Evolutionary conservation across 192 early-diverging fungal species (phyloP), one percentile per base, ranked within the genome.

Genomic region (Coemansia sp.): DNA sequence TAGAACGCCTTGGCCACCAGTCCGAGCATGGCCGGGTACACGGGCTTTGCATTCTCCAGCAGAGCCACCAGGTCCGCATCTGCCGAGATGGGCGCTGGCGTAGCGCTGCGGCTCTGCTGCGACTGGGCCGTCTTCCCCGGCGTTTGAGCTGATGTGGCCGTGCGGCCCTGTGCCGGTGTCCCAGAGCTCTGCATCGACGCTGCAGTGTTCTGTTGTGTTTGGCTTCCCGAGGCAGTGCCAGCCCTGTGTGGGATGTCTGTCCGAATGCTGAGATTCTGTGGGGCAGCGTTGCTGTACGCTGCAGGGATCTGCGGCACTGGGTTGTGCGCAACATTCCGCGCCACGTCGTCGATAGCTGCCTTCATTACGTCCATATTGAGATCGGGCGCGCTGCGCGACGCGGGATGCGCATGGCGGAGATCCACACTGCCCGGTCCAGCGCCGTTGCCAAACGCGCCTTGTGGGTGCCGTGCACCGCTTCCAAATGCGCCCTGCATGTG

Each of bases 21-120:
- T 5, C 84, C 85, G 11, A 90, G 61, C 51, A 90, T 61, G 4
- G 84, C 88, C 1, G 85, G 83, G 39, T 90, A 85, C 38, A 89
- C 82, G 28, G 82, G 72, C 34, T 77, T 63, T 21, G 70, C 66
- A 40, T 51, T 55, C 26, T 64, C 46, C 14, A 64, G 48, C 34
- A 71, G 48, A 8, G 47, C 61, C 3, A 34, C 61, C 20, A 71
- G 60, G 44, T 56, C 67, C 3, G 51, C 39, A 25, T 71, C 64
- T 8, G 52, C 60, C n/a, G n/a, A 4, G 18, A 19, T 25, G 40
- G 23, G 43, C 16, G 16, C 31, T 4, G 31, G 41, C 33, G 12
- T 2, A 3, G 32, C 32, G 32, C 32, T 34, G 32, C 32, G 4
- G 32, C 13, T n/a, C n/a, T n/a, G n/a, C n/a, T n/a, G n/a, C n/a